Base-by-base conservation (phyloP, 2,329 filamentous ascomycete genomes). In the Fusarium sterilihyphosum region DNA sequence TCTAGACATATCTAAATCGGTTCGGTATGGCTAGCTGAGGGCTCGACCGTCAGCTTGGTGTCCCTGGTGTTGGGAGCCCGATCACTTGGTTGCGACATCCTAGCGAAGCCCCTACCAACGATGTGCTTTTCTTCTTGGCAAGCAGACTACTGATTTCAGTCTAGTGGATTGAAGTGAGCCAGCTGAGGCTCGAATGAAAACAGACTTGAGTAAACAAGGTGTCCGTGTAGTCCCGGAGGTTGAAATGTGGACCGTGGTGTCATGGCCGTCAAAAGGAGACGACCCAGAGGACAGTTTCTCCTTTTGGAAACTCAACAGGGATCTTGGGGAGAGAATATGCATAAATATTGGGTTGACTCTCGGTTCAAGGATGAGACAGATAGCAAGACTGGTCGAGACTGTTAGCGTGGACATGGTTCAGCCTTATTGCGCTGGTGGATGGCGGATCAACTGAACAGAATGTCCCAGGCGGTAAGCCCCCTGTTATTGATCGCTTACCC, bases 401-500 rank as follows among this genome's bases (percentile, higher is more conserved):
- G 26, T 1, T 10, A 31, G 46, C 9, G 20, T 31, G 46, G 46
- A 3, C 20, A n/a, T 17, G 26, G 26, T 31, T 22, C 2, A 17
- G 26, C 6, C 13, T 3, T 16, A 4, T 1, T 31, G 26, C 46
- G 3, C 3, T 17, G 20, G 6, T 31, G 26, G 3, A 12, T 22
- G 10, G 7, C 2, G 0, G 26, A 4, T 31, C 20, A 12, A 8
- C 26, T 1, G 46, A 4, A 17, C 10, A 12, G 10, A 12, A 3
- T 49, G 14, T 31, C 20, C 14, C 14, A 6, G 4, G 20, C 6
- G 14, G 13, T 3, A 22, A 17, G 3, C 8, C 14, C 46, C 26
- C 26, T 49, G 20, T 5, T n/a, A 0, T 5, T 8, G 3, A 31
- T 31, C 10, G 7, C 26, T 31, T 16, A 31, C 14, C 14, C 26